Evolutionary conservation across 2,329 filamentous ascomycete genomes (phyloP), one percentile per base, ranked within the genome.

Genomic region (Ascocoryne sarcoides): DNA sequence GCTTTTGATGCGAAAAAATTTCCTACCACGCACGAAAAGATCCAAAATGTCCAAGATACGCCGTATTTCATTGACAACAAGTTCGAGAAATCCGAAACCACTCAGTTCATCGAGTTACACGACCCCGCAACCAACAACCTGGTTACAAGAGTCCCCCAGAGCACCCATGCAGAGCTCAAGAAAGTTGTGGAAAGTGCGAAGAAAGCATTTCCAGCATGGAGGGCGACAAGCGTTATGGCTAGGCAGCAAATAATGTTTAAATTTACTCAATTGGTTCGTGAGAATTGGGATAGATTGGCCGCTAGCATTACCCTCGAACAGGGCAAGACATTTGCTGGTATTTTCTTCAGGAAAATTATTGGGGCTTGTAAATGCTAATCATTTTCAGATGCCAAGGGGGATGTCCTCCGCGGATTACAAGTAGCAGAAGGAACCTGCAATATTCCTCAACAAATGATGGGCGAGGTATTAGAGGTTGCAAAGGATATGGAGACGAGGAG

Each of bases 401-500:
- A 92, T 61, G 85, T 92, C 16, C 73, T 90, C 37, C 74, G 85
- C 52, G 85, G 85, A 34, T 70, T 92, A 44, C 85, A 92, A 69
- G 85, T 92, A 18, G 86, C 86, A 2, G 85, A 92, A 69, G 84
- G 82, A 5, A 82, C 85, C 16, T 85, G 84, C 58, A 82, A 73
- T 36, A 87, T 87, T 40, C 84, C 85, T 0, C 85, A 86, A 53
- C 76, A 89, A 60, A 71, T 92, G 62, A 86, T 84, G 61, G 85
- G 85, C 29, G 84, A 92, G 66, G 71, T 92, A 32, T 71, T 92
- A 23, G 85, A 92, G 68, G 85, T 92, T 10, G 76, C 84, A 40
- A 89, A 86, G 71, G 85, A 92, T 57, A 92, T 92, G 85, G 85
- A 92, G 70, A 92, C 85, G 20, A 70, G 84, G 58, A 83, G 76